Evolutionary conservation across 2,329 filamentous ascomycete genomes (phyloP).

Genomic region (Nothophoma quercina): DNA sequence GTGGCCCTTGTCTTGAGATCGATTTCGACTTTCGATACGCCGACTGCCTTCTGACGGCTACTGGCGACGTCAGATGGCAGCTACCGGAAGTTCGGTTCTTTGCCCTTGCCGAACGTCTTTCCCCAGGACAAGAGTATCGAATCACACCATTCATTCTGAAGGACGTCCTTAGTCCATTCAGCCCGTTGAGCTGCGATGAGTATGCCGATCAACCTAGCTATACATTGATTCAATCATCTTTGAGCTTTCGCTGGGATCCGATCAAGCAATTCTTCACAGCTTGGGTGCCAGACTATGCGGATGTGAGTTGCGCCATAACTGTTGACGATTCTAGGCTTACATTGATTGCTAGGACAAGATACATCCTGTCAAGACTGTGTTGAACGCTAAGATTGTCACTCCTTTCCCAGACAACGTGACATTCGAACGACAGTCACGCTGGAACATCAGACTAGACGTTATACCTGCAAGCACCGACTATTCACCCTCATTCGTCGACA

Average conservation of each 20-base stretch:
- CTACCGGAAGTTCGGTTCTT: constrained; percentile 29
- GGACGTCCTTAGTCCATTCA: not conserved
- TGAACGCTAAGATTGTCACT: constrained; percentile 25
- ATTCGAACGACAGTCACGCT: constrained; percentile 42
- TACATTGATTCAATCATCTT: constrained; percentile 13
- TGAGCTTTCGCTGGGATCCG: constrained; percentile 31
- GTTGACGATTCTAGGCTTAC: not conserved
- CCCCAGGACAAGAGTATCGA: constrained; percentile 27
- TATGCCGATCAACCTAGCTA: constrained; percentile 21
- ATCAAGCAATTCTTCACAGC: constrained; percentile 29
- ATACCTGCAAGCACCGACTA: not conserved
- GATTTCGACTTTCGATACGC: constrained; percentile 15
- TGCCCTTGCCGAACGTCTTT: constrained; percentile 19
- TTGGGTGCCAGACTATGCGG: constrained; percentile 18
- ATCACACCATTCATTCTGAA: constrained; percentile 25
- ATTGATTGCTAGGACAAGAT: not conserved
- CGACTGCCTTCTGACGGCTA: constrained; percentile 19
- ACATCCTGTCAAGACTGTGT: constrained; percentile 17
- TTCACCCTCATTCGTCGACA: not conserved
- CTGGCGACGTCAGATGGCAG: constrained; percentile 32
- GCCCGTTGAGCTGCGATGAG: not conserved
- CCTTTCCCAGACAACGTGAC: constrained; percentile 36
- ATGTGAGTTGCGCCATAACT: not conserved
- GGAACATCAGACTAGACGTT: constrained; percentile 32
- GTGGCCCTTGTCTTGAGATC: constrained; percentile 25